These are phyloP conservation scores for Combretum micranthum DNA, from an alignment of 345 rosid genomes.

Conservation along the genomic window DNA sequence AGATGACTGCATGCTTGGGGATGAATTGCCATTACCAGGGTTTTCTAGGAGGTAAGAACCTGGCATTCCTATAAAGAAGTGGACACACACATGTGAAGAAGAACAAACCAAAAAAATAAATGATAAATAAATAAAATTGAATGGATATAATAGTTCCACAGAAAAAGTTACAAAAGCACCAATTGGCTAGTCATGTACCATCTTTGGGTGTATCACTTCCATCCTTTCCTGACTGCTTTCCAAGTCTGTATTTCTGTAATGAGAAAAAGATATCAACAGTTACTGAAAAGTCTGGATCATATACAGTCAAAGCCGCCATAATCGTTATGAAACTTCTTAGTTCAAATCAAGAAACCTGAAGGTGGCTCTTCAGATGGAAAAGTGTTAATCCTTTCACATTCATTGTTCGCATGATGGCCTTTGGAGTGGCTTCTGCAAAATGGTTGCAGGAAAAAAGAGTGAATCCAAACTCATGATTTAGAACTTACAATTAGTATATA, in stretches of 20 bases:
- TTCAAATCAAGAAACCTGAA: slow-evolving; percentile 49
- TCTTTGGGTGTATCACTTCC: slow-evolving; percentile 47
- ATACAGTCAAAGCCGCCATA: background rate
- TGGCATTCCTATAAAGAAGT: slow-evolving; percentile 23
- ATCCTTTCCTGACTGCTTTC: slow-evolving; percentile 81
- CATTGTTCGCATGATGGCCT: slow-evolving; percentile 92
- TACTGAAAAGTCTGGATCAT: background rate
- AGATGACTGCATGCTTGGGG: slow-evolving; percentile 33
- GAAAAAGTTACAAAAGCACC: background rate
- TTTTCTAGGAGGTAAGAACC: slow-evolving; percentile 46
- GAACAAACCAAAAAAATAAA: background rate
- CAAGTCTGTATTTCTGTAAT: slow-evolving; percentile 77
- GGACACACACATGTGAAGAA: slow-evolving; percentile 1
- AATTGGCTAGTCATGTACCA: slow-evolving; percentile 21
- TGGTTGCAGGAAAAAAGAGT: background rate
- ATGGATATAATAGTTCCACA: background rate
- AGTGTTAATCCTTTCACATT: slow-evolving; percentile 83
- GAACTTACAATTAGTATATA: too few relatives aligned
- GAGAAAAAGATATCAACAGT: slow-evolving; percentile 3
- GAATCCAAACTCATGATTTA: too few relatives aligned
- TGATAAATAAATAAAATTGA: background rate
- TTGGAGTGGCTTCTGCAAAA: slow-evolving; percentile 86
- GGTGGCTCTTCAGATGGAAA: slow-evolving; percentile 89
- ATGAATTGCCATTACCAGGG: slow-evolving; percentile 28
- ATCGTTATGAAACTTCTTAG: slow-evolving; percentile 1